Base-by-base conservation (phyloP, 1,139 yeast genomes). In the Nakaseomyces sp. region DNA sequence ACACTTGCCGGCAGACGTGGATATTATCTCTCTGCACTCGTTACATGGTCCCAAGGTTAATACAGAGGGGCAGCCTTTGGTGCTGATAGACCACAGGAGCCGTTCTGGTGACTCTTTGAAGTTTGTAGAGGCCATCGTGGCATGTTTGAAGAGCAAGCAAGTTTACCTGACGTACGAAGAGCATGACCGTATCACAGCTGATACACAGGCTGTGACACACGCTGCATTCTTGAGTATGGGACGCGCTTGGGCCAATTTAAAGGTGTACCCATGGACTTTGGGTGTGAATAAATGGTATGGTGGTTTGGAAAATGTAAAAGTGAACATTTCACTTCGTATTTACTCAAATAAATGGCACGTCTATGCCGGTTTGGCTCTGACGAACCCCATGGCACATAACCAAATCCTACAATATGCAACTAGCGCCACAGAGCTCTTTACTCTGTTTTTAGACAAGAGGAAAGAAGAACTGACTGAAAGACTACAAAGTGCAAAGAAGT, bases 201-300 rank as follows among this genome's bases (percentile, higher is more conserved):
- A 91, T 61, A 93, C 97, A 3, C 98, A 91, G 63, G 98, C 97
- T 0, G 96, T 91, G 13, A 91, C 98, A 0, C 98, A 91, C 61
- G 97, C 97, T 5, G 97, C 97, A 0, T 91, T 91, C 59, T 70
- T 91, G 48, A 83, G 93, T 43, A 91, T 91, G 98, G 98, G 98
- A 2, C 79, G 81, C 8, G 98, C 98, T 2, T 91, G 98, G 98
- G 82, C 76, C 54, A 77, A 81, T 40, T 71, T 74, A 49, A 74
- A 81, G 57, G 83, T 85, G 59, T 91, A 88, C 60, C 98, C 98
- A 0, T 91, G 98, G 98, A 53, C 57, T 2, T 42, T 50, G 10
- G 59, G 57, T 18, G 46, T 48, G 7, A 53, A 56, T 36, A 84
- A 81, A 51, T 88, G 95, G 93, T 69, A 79, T 30, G 97, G 98